Evolutionary conservation across 2,329 filamentous ascomycete species (phyloP), one percentile per base, ranked within the genome.

Genomic region (Fusarium chuoi): DNA sequence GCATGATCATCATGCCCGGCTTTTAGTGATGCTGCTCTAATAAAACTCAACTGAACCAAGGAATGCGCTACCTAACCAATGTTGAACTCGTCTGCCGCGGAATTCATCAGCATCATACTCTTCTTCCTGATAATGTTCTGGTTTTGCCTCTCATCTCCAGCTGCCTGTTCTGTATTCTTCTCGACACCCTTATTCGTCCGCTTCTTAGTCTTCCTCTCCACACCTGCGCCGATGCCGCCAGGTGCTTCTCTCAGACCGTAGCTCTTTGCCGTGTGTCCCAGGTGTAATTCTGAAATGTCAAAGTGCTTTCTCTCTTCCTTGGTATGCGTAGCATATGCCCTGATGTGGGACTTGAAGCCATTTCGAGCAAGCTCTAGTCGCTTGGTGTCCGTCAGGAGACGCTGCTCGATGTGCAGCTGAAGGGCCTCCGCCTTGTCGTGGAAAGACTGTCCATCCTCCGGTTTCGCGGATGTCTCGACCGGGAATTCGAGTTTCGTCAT

Each of bases 281-380:
- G 85, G 81, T 99, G 96, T 52, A 99, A 85, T 78, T 94, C 90
- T 68, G 94, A 95, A 82, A 98, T 97, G 81, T 98, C 94, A 81
- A 99, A 99, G 80, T 93, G 95, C 59, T 87, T 86, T 59, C 96
- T 89, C 84, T 99, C 96, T 48, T 92, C 91, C 36, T 93, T 92
- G 35, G 96, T 90, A 82, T 99, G 96, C 1, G 96, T 99, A 6
- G 96, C 95, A 81, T 99, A 99, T 2, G 96, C 96, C 62, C 96
- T 89, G 62, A 99, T 92, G 79, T 98, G 95, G 57, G 94, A 96
- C 80, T 97, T 94, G 85, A 94, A 99, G 0, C 92, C 96, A 75
- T 94, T 91, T 26, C 94, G 90, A 1, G 93, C 96, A 78, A 95
- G 89, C 77, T 97, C 94, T 9, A 97, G 89, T 44, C 93, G 89